Evolutionary conservation across 495 filamentous ascomycete genomes (phyloP), one percentile per base, ranked within the genome.

Genomic region (Neurospora sp.): DNA sequence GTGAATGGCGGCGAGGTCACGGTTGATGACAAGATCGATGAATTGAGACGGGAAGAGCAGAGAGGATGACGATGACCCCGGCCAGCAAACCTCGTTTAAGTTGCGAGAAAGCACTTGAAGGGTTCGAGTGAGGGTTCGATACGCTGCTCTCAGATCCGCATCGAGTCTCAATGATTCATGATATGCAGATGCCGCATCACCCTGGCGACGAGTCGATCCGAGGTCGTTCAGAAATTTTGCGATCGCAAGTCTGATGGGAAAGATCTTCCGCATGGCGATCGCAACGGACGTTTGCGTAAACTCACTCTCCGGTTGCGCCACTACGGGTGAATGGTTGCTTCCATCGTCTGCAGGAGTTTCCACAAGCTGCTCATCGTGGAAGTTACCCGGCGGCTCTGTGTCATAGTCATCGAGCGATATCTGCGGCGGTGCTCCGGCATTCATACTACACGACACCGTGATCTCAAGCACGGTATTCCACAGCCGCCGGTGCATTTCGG

Each of bases 401-500:
- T 90, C 87, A 78, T 83, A 74, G 22, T 76, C 74, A 1, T 83
- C 81, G 11, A 82, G 77, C 37, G 81, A 82, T 20, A 90, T 77
- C 1, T 84, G 79, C 11, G 87, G 85, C 0, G 87, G 83, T 71
- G 87, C 87, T 8, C 88, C 88, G 5, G 86, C 81, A 71, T 84
- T 84, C 41, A 90, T 71, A 27, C 87, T 85, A 1, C 86, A 78
- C 70, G 89, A 85, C 5, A 89, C 74, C 5, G 83, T 80, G 14
- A 90, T 72, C 75, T 90, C 88, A 4, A 91, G 74, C 27, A 89
- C 87, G 1, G 88, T 89, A n/a, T 84, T 86, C 89, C 89, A 91
- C 16, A 91, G 78, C 31, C 88, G 84, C 40, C 87, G 81, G n/a
- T 87, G 85, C 83, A 90, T 88, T 75, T 91, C 89, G 46, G 85